phyloP scores from a whole-genome alignment of 2,329 filamentous ascomycete genomes.

The Kalaharituber pfeilii region DNA sequence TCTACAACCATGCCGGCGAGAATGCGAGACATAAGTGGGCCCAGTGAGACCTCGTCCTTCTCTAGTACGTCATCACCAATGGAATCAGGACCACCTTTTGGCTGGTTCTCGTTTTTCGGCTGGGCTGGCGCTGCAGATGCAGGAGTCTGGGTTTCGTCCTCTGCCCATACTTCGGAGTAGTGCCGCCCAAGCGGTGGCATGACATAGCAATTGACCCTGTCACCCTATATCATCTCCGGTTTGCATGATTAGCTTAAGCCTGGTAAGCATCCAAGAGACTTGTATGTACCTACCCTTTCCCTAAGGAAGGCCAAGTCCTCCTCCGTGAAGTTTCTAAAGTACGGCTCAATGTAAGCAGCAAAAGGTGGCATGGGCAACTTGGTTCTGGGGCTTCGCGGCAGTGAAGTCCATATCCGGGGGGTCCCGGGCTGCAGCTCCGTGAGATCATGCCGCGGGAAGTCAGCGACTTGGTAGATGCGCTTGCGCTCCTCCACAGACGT shows the following conservation, averaged over 20 bases:
- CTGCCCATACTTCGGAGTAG: slow-evolving; percentile 82
- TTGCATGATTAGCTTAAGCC: neutral
- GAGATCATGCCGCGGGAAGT: slow-evolving; percentile 66
- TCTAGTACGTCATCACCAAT: slow-evolving; percentile 75
- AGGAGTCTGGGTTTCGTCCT: slow-evolving; percentile 52
- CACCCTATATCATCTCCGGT: slow-evolving; percentile 36
- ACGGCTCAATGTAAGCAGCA: slow-evolving; percentile 79
- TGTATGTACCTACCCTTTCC: slow-evolving; percentile 41
- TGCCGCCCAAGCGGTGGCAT: slow-evolving; percentile 73
- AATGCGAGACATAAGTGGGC: slow-evolving; percentile 67
- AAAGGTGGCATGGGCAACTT: slow-evolving; percentile 91
- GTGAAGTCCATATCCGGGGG: slow-evolving; percentile 93
- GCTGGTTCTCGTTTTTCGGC: slow-evolving; percentile 43
- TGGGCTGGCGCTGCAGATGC: slow-evolving; percentile 8
- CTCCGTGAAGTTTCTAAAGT: slow-evolving; percentile 73
- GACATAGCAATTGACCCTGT: slow-evolving; percentile 65
- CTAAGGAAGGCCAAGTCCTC: slow-evolving; percentile 87
- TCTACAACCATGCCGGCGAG: slow-evolving; percentile 51
- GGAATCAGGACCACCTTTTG: slow-evolving; percentile 69
- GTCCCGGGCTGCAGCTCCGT: slow-evolving; percentile 72
- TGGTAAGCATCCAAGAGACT: neutral
- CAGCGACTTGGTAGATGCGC: slow-evolving; percentile 70
- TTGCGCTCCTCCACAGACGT: slow-evolving; percentile 78
- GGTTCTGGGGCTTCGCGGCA: slow-evolving; percentile 78
- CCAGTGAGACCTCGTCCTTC: slow-evolving; percentile 75